Evolutionary conservation across 495 filamentous ascomycete species (phyloP).

Genomic region (Penicillium desertorum): DNA sequence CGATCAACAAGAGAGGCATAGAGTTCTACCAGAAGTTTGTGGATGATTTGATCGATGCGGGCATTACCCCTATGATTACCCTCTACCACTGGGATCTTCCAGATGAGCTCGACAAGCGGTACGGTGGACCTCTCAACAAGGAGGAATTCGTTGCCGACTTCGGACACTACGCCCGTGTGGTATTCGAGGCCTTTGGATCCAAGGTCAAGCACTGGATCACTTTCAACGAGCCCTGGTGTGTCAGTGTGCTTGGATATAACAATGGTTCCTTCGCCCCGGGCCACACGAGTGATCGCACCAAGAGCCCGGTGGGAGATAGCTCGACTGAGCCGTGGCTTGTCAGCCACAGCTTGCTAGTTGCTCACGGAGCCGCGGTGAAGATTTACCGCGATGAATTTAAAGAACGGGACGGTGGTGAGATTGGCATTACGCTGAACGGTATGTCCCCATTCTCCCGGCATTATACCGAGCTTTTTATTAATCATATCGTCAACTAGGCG

Average conservation of each 20-base stretch:
- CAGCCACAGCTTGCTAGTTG: constrained; percentile 49
- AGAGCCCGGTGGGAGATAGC: constrained; percentile 49
- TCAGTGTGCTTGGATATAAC: constrained; percentile 52
- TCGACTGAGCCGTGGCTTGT: constrained; percentile 53
- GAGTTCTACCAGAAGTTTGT: constrained; percentile 51
- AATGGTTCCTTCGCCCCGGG: constrained; percentile 53
- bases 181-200: constrained; percentile 45
- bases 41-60: constrained; percentile 48
- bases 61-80: constrained; percentile 53
- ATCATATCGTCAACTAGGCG: constrained; percentile 46
- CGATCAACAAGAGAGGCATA: constrained; percentile 49
- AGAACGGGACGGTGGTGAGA: constrained; percentile 45
- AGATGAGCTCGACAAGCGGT: constrained; percentile 51
- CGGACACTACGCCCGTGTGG: constrained; percentile 49
- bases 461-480: not conserved
- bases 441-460: not conserved
- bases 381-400: constrained; percentile 55
- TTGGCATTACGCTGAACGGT: constrained; percentile 58
- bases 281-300: constrained; percentile 48
- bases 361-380: constrained; percentile 52
- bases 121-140: constrained; percentile 53
- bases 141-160: constrained; percentile 53
- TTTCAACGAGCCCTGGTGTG: constrained; percentile 58
- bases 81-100: constrained; percentile 58
- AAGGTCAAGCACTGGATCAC: constrained; percentile 59